Conservation (phyloP, 805 yeast species). For the Ogataea glucozyma region DNA sequence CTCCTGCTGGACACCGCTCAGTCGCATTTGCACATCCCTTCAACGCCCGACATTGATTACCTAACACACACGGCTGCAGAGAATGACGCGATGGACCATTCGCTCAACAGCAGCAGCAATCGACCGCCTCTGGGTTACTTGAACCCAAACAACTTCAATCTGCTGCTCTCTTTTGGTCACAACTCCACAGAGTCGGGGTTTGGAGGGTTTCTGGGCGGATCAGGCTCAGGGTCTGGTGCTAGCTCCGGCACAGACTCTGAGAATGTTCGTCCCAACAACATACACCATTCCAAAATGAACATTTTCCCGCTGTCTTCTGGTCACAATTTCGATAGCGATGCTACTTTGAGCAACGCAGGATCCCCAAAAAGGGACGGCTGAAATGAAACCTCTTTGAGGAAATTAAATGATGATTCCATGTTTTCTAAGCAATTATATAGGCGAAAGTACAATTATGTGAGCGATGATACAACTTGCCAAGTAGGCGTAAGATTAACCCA, state of each 20-base stretch:
- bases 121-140: constrained; percentile 18
- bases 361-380: constrained; percentile 12
- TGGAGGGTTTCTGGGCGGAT: constrained; percentile 13
- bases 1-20: constrained; percentile 9
- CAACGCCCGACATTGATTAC: constrained; percentile 14
- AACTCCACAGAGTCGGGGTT: constrained; percentile 6
- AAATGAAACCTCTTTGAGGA: no score
- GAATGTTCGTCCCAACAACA: not conserved
- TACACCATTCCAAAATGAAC: not conserved
- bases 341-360: constrained; percentile 14
- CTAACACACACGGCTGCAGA: constrained; percentile 6
- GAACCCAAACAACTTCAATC: constrained; percentile 19
- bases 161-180: constrained; percentile 13
- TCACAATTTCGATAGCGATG: constrained; percentile 17
- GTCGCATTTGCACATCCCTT: constrained; percentile 7
- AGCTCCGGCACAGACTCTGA: not conserved
- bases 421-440: constrained; percentile 1
- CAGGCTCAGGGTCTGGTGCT: not conserved
- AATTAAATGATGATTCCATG: not conserved
- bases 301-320: not conserved
- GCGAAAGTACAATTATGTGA: not conserved
- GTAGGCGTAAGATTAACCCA: no score
- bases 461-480: no score
- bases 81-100: constrained; percentile 8
- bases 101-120: constrained; percentile 2